Evolutionary conservation across 345 rosid genomes (phyloP), one percentile per base, ranked within the genome.

Genomic region (Clarkia xantiana): DNA sequence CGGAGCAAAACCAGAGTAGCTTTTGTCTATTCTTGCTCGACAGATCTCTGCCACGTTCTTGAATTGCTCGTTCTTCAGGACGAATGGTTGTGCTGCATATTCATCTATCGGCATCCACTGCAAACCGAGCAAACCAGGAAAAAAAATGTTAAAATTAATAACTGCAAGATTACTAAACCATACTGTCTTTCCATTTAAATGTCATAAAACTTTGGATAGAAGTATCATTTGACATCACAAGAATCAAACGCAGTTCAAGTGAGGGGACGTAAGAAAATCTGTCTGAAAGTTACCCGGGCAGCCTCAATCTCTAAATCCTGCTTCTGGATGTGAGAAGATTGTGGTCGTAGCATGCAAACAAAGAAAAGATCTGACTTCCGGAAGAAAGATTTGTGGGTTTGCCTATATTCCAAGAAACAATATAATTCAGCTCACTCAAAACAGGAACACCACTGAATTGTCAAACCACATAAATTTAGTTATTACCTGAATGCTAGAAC

Each of bases 81-180:
- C 57, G 57, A 61, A 81, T 2, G 81, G 73, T 47, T 88, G 94
- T 7, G 69, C 65, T 38, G 78, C 72, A 40, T 84, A 88, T 13
- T 84, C 93, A 22, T 72, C 58, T 14, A 78, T 48, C 8, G 76
- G 61, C 86, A 88, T 84, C 88, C 97, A 88, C 93, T 88, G 62
- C 12, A 29, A 58, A 11, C 11, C 36, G 0, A 22, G 44, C 3
- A 22, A 29, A 29, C n/a, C 46, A 42, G 43, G 11, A 38, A 53
- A 5, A 18, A 23, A 8, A 45, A 13, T 3, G 17, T 38, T 11
- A 6, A 29, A 29, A 29, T 29, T 29, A 29, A 22, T 22, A 22
- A 22, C 25, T 5, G 3, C 25, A 5, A 22, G 25, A 22, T 22
- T 22, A 22, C 25, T 22, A 22, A 2, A 22, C 5, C 25, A 22